Conservation (phyloP, 2,329 filamentous ascomycete genomes). For the Pochonia chlamydosporia region DNA sequence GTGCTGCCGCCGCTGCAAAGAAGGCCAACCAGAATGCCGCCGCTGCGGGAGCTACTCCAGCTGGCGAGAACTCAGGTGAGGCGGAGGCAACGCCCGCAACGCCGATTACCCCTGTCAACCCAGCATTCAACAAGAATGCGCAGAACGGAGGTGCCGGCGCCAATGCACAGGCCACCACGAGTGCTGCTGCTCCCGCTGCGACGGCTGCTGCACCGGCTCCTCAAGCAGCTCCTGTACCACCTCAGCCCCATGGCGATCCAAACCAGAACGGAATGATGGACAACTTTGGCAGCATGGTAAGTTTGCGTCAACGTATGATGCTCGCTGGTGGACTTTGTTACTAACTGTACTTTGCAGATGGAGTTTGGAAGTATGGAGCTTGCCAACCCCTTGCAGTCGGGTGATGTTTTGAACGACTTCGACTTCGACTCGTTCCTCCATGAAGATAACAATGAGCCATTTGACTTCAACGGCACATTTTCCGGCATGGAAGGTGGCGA, state of each 20-base stretch:
- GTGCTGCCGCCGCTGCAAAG: conserved; percentile 51
- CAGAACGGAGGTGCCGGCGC: conserved; percentile 21
- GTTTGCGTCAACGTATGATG: conserved; percentile 13
- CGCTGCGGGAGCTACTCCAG: conserved; percentile 45
- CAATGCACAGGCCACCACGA: conserved; percentile 20
- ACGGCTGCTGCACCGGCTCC: conserved; percentile 22
- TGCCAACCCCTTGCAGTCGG: conserved; percentile 46
- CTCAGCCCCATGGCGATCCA: conserved; percentile 40
- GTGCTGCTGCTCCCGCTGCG: conserved; percentile 10
- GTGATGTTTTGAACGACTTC: conserved; percentile 59
- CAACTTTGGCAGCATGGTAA: conserved; percentile 37
- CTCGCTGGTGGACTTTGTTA: neutral
- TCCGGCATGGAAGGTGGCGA: conserved; percentile 49
- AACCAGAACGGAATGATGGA: conserved; percentile 45
- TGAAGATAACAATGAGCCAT: conserved; percentile 39
- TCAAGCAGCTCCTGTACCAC: conserved; percentile 22
- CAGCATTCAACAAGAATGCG: conserved; percentile 35
- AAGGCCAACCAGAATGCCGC: conserved; percentile 53
- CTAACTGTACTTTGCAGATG: conserved; percentile 23
- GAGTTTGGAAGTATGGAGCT: conserved; percentile 48
- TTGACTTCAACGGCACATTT: conserved; percentile 50
- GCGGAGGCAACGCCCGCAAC: conserved; percentile 57
- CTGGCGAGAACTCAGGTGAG: conserved; percentile 49
- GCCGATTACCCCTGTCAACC: conserved; percentile 55
- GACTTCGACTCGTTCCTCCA: conserved; percentile 65